phyloP scores from a whole-genome alignment of 1,284 basidiomycete genomes.

The Apiotrichum akiyoshidainum region DNA sequence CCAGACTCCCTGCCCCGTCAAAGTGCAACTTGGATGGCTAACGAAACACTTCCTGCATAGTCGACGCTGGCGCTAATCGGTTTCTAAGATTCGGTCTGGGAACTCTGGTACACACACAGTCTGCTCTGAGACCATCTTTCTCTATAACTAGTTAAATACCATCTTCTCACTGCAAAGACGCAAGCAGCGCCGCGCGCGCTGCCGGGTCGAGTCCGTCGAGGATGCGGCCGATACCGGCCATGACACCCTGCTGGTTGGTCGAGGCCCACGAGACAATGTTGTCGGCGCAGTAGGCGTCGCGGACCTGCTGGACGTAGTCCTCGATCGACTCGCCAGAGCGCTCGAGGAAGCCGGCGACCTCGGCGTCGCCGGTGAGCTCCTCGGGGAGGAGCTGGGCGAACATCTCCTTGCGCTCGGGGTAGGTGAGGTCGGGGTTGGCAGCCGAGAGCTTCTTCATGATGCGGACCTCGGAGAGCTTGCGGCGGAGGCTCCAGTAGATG shows the following conservation, averaged over 20 bases:
- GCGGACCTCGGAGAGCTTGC: conserved; percentile 54
- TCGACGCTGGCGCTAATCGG: no score
- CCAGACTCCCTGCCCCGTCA: no score
- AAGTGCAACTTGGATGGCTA: no score
- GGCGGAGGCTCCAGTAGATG: conserved; percentile 93
- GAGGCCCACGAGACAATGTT: conserved; percentile 41
- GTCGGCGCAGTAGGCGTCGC: conserved; percentile 44
- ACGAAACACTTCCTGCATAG: no score
- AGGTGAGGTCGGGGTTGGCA: conserved; percentile 48
- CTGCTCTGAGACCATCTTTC: no score
- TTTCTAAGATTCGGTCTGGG: no score
- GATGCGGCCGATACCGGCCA: conserved; percentile 44
- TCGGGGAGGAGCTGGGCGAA: conserved; percentile 41
- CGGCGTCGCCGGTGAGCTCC: conserved; percentile 39
- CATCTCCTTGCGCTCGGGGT: conserved; percentile 43
- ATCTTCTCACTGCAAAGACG: conserved; percentile 24
- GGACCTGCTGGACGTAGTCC: conserved; percentile 35
- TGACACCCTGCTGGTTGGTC: conserved; percentile 45
- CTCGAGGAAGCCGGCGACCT: conserved; percentile 50
- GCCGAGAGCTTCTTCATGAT: conserved; percentile 48
- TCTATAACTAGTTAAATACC: no score
- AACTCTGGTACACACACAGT: no score
- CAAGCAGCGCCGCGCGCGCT: conserved; percentile 63
- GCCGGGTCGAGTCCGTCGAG: conserved; percentile 66
- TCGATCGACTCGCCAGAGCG: conserved; percentile 38